Conservation (phyloP, 2,329 filamentous ascomycete genomes). For the Malbranchea cinnamomea region DNA sequence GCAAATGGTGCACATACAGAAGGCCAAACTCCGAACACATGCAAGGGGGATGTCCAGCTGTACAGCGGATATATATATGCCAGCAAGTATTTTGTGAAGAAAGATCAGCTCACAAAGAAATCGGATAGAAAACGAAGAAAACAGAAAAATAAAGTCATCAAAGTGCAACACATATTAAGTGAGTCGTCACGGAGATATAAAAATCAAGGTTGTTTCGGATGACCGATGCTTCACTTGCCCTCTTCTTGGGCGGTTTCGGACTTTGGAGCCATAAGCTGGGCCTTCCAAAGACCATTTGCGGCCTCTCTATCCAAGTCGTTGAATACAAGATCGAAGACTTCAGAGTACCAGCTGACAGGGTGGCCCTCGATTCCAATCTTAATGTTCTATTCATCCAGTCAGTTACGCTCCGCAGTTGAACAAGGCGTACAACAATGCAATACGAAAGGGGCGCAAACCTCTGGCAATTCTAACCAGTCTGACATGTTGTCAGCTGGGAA, state of each 20-base stretch:
- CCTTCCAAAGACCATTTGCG: slow-evolving; percentile 59
- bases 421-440: slow-evolving; percentile 1
- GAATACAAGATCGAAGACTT: slow-evolving; percentile 88
- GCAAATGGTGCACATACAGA: too few relatives aligned
- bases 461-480: slow-evolving; percentile 92
- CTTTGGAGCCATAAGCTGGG: slow-evolving; percentile 43
- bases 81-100: too few relatives aligned
- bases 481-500: slow-evolving; percentile 93
- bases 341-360: slow-evolving; percentile 82
- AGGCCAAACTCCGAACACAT: too few relatives aligned
- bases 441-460: slow-evolving; percentile 47
- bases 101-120: too few relatives aligned
- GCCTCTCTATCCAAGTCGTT: slow-evolving; percentile 57
- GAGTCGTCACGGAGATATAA: background rate
- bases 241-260: slow-evolving; percentile 18
- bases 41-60: too few relatives aligned
- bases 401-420: slow-evolving; percentile 3
- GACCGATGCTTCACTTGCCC: background rate
- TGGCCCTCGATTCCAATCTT: slow-evolving; percentile 89
- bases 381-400: slow-evolving; percentile 58
- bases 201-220: background rate
- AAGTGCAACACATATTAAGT: slow-evolving; percentile 1
- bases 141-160: too few relatives aligned
- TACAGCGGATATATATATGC: too few relatives aligned
- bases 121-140: slow-evolving; percentile 1